A percentile compares a stretch with the other conserved stretches of the same genome.
These are phyloP conservation scores for Gossypium longicalyx DNA, from an alignment of 345 rosid species.

Conservation along the genomic window DNA sequence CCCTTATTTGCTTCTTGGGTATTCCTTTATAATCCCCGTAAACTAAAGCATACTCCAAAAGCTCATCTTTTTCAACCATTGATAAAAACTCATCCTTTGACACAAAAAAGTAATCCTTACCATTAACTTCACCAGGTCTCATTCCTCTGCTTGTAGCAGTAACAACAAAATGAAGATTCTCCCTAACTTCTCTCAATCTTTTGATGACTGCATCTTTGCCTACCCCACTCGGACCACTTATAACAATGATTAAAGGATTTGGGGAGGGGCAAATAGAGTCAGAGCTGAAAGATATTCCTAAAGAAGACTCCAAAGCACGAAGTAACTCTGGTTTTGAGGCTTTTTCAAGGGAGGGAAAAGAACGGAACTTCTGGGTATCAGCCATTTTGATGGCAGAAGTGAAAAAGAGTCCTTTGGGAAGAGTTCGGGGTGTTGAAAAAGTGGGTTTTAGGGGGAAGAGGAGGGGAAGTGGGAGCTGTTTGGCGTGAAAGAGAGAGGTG, in stretches of 20 bases:
- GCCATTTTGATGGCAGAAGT: slow-evolving; percentile 46
- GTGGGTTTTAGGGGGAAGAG: slow-evolving; percentile 20
- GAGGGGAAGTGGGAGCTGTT: slow-evolving; percentile 16
- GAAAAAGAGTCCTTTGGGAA: slow-evolving; percentile 18
- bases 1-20: slow-evolving; percentile 75
- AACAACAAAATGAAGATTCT: slow-evolving; percentile 70
- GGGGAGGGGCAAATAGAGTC: slow-evolving; percentile 48
- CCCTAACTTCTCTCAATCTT: slow-evolving; percentile 50
- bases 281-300: slow-evolving; percentile 46
- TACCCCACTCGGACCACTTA: slow-evolving; percentile 89
- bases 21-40: slow-evolving; percentile 93
- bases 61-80: slow-evolving; percentile 69
- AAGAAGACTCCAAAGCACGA: slow-evolving; percentile 65
- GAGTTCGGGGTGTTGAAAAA: slow-evolving; percentile 16
- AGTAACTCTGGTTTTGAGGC: slow-evolving; percentile 49
- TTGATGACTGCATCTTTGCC: slow-evolving; percentile 90
- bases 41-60: slow-evolving; percentile 80
- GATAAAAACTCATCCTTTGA: slow-evolving; percentile 60
- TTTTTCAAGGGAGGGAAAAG: slow-evolving; percentile 39
- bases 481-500: slow-evolving; percentile 32
- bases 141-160: slow-evolving; percentile 76
- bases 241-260: slow-evolving; percentile 61
- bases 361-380: slow-evolving; percentile 36
- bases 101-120: slow-evolving; percentile 76
- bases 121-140: slow-evolving; percentile 76